Evolutionary conservation across 805 yeast species (phyloP).

Genomic region (Schwanniomyces vanrijiae): DNA sequence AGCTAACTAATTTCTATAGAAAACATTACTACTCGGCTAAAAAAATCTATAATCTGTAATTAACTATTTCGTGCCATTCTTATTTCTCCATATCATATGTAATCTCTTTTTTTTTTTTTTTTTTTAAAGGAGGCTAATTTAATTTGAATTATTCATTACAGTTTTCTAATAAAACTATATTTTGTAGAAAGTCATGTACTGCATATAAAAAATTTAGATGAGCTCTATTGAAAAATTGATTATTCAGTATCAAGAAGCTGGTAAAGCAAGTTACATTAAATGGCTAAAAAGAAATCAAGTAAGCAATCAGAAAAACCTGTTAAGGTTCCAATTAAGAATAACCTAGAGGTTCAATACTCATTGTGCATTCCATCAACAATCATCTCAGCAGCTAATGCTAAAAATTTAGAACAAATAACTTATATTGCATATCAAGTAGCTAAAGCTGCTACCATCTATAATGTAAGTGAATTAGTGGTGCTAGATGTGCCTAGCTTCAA

Average conservation of each 20-base stretch:
- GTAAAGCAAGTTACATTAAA: background rate
- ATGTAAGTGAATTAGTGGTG: slow-evolving; percentile 73
- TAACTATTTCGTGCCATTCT: background rate
- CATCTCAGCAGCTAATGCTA: slow-evolving; percentile 54
- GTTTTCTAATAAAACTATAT: too few relatives aligned
- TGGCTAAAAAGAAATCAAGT: slow-evolving; percentile 27
- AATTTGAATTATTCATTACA: background rate
- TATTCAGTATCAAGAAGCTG: background rate
- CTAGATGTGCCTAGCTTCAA: slow-evolving; percentile 48
- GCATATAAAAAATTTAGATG: slow-evolving; percentile 1
- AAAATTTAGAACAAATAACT: slow-evolving; percentile 72
- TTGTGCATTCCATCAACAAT: slow-evolving; percentile 74
- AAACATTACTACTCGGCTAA: background rate
- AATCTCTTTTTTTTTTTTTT: background rate
- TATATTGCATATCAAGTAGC: slow-evolving; percentile 76
- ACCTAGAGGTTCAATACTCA: slow-evolving; percentile 40
- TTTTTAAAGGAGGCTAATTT: background rate
- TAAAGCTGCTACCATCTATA: slow-evolving; percentile 65
- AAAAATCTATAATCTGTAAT: background rate
- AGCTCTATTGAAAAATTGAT: background rate
- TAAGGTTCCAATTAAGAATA: slow-evolving; percentile 29
- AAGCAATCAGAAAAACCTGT: slow-evolving; percentile 17
- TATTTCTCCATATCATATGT: background rate
- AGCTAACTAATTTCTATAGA: slow-evolving; percentile 3
- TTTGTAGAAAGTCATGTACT: too few relatives aligned